Evolutionary conservation across 371 early-diverging fungal genomes (phyloP), one percentile per base, ranked within the genome.

Genomic region (Apophysomyces elegans): DNA sequence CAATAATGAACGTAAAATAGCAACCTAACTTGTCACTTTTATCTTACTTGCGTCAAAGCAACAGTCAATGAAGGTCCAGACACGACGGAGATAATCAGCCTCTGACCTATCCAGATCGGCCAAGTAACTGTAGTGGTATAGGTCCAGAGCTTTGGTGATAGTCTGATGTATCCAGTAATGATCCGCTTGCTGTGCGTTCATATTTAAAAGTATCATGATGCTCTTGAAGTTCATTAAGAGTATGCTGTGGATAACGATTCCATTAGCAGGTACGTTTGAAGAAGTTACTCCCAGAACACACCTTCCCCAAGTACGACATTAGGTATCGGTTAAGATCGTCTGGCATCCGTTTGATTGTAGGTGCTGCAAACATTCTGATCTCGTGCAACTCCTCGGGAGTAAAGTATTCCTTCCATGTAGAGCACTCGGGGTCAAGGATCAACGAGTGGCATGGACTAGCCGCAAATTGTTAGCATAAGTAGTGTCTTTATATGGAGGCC

Each of bases 41-140:
- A 59, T 59, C 6, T 59, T 59, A 39, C 37, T 59, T 37, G 32
- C 36, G 13, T 59, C 59, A 59, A 59, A 59, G 43, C 59, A 59
- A 41, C 59, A 26, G n/a, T 59, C 59, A 13, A 59, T 59, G 37
- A 59, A 38, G 18, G n/a, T 39, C 59, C 59, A 59, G 13, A 59
- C 41, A 16, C 59, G 13, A n/a, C 59, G 59, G 2, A 59, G 18
- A 14, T 38, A 16, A 18, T 59, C 59, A 8, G 18, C 41, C 37
- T 59, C 59, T 4, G 59, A 38, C 7, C 59, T 32, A 21, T 59
- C 59, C 37, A 16, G 1, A 59, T 37, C 18, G 13, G 14, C 13
- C 43, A 46, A 61, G n/a, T 43, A 43, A 9, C 5, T 43, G 43
- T 43, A 43, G 14, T 43, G 43, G 14, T 43, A 43, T 14, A 43